Evolutionary conservation across 129 eudicot genomes (phyloP), one percentile per base, ranked within the genome.

Genomic region (Flaveria trinervia): DNA sequence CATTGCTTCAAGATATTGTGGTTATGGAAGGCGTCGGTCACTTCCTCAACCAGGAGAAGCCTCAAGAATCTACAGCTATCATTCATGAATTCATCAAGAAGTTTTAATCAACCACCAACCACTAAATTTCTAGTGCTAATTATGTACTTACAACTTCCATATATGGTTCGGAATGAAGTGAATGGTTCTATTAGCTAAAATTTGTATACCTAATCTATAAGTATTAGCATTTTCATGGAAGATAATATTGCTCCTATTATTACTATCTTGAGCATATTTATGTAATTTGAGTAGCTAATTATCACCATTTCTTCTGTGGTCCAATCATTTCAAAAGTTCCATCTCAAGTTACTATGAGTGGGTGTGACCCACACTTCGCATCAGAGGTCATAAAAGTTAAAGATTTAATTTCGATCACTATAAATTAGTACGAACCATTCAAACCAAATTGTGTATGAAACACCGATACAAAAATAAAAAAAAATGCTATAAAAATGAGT

Each of bases 41-140:
- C 33, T 85, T 85, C 49, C 82, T 85, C 54, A 83, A 85, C 2
- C 70, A 85, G 66, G 89, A 85, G 71, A 76, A 76, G 71, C 84
- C 89, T 11, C 77, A 85, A 57, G 86, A 78, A 48, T 65, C 83
- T 26, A 85, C 74, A 76, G 46, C 73, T 8, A 86, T 79, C 52
- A 85, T 85, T 8, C 60, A 74, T 33, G 72, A 75, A 3, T 85
- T 77, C 67, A 36, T 85, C 18, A 51, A 78, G 68, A 62, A 62
- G 68, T 46, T 46, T 69, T 49, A 46, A 13, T n/a, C 41, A 12
- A 62, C 15, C n/a, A 61, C 61, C 28, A 55, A 65, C 57, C 55
- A 69, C 36, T 16, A 44, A 45, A 45, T 69, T 69, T 36, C 73
- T 25, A 46, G 0, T 68, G 52, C 9, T 30, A 30, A 30, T 46